These are phyloP conservation scores for Hericium alpestre DNA, from an alignment of 768 basidiomycete species.

Conservation along the genomic window DNA sequence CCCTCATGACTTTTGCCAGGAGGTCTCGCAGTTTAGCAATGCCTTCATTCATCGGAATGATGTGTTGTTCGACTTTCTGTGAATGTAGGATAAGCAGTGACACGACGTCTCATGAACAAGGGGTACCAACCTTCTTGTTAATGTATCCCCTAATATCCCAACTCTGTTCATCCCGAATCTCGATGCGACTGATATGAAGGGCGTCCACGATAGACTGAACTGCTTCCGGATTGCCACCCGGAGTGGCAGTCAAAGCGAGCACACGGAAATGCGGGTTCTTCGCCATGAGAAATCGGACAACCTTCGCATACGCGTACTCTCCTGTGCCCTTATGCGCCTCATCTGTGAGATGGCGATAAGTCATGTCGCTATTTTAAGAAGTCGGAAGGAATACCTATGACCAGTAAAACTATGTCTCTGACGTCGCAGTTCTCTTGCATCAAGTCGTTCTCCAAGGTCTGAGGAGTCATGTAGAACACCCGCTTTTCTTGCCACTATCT, in stretches of 20 bases:
- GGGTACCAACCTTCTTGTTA: conserved; percentile 62
- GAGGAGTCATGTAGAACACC: conserved; percentile 93
- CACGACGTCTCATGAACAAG: not conserved
- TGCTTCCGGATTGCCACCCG: conserved; percentile 75
- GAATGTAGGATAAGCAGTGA: not conserved
- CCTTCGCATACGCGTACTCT: conserved; percentile 84
- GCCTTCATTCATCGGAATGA: conserved; percentile 62
- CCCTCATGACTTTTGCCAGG: conserved; percentile 66
- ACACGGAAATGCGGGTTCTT: conserved; percentile 91
- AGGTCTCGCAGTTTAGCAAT: conserved; percentile 57
- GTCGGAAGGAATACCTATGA: conserved; percentile 52
- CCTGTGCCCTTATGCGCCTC: conserved; percentile 94
- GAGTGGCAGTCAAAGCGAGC: conserved; percentile 91
- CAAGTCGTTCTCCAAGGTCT: conserved; percentile 87
- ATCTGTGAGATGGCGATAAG: conserved; percentile 36
- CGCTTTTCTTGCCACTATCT: conserved; percentile 70
- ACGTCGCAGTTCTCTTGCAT: conserved; percentile 63
- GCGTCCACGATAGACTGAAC: conserved; percentile 87
- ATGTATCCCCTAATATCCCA: conserved; percentile 80
- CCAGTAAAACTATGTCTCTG: conserved; percentile 72
- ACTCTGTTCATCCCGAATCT: conserved; percentile 86
- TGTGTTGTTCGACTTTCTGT: conserved; percentile 67
- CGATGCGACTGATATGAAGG: conserved; percentile 89
- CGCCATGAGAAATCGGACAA: conserved; percentile 82
- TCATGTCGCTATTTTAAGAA: not conserved